These are phyloP conservation scores for Cyclotella baltica DNA, from an alignment of 108 stramenopile species.

Conservation along the genomic window DNA sequence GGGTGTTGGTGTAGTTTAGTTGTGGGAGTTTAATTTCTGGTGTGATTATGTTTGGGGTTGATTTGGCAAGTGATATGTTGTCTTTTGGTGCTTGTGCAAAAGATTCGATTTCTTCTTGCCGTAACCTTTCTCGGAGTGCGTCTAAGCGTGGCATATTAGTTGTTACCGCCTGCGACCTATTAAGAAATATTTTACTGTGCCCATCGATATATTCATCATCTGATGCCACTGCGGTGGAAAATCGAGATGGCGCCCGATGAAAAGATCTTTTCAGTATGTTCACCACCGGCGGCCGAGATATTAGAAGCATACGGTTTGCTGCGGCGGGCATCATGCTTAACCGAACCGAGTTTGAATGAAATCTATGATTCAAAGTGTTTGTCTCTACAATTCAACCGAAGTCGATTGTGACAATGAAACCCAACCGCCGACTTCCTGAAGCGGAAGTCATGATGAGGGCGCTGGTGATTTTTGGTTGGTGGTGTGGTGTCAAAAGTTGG, in stretches of 20 bases:
- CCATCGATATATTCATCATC: background rate
- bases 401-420: too few species aligned
- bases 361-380: background rate
- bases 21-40: background rate
- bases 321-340: too few species aligned
- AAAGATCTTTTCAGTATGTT: background rate
- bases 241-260: background rate
- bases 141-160: slow-evolving; percentile 40
- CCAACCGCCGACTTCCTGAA: too few species aligned
- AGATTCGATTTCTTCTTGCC: slow-evolving; percentile 18
- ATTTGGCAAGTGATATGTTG: background rate
- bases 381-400: too few species aligned
- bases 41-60: background rate
- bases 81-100: background rate
- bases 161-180: background rate
- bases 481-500: background rate
- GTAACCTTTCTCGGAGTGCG: slow-evolving; percentile 40
- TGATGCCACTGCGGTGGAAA: background rate
- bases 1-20: background rate
- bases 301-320: too few species aligned
- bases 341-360: background rate
- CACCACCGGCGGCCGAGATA: too few species aligned
- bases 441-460: too few species aligned
- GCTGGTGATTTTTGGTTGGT: background rate
- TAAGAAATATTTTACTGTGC: background rate